Evolutionary conservation across 176 grass and related monocot species (phyloP), one percentile per base, ranked within the genome.

Genomic region (Zea luxurians): DNA sequence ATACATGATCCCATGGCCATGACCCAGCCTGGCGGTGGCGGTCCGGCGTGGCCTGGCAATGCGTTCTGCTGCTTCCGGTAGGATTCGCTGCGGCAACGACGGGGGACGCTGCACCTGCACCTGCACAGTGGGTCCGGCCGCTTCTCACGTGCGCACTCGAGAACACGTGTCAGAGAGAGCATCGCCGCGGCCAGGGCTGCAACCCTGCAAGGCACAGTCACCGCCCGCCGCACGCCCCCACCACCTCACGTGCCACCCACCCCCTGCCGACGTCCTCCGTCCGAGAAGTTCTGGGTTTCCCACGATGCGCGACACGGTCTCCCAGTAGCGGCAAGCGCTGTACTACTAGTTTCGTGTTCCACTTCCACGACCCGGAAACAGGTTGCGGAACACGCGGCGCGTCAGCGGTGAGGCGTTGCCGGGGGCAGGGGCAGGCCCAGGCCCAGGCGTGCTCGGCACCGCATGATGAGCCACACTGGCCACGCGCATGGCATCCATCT

Each of bases 121-220:
- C 27, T 27, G 27, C 27, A 27, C 27, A 27, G 27, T 27, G 27
- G 27, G 27, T 27, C 27, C 27, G 16, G 53, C 54, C 58, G 12
- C 58, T 10, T 48, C 60, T 64, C 77, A 75, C 63, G 71, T 86
- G 84, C 71, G 70, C 44, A 42, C 62, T 54, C 20, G 78, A n/a
- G 53, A 63, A 52, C 84, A 64, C 84, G 64, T 59, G 77, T 75
- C 77, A 35, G 69, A n/a, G 69, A n/a, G 77, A 69, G 78, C 6
- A 40, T 70, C 68, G 54, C 37, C 43, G 35, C 36, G n/a, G n/a
- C n/a, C n/a, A n/a, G n/a, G n/a, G n/a, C n/a, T n/a, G n/a, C n/a
- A n/a, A n/a, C n/a, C n/a, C n/a, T n/a, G n/a, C n/a, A n/a, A n/a
- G n/a, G n/a, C n/a, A n/a, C n/a, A n/a, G n/a, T n/a, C n/a, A n/a